A percentile compares a stretch with the other conserved stretches of the same genome.
Conservation (phyloP, 306 rosid genomes). For the Pachyrhizus erosus region DNA sequence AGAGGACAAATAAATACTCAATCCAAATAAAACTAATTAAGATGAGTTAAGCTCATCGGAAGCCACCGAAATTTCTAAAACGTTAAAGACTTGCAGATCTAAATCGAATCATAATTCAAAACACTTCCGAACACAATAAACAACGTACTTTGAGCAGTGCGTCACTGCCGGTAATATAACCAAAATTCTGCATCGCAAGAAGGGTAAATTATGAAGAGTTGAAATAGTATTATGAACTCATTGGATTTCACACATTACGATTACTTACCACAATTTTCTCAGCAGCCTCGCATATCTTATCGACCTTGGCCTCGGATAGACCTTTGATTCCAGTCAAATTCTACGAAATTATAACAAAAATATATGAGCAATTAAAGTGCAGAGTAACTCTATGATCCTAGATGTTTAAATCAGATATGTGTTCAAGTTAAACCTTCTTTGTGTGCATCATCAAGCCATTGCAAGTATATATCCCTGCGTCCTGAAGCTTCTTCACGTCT, state of each 20-base stretch:
- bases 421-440: conserved; percentile 68
- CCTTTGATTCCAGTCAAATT: conserved; percentile 95
- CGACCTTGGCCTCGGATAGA: conserved; percentile 94
- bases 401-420: conserved; percentile 14
- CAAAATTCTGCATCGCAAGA: conserved; percentile 68
- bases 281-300: conserved; percentile 97
- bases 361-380: not conserved
- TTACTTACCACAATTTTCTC: conserved; percentile 88
- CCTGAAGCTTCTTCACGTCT: conserved; percentile 98
- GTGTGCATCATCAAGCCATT: conserved; percentile 99
- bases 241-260: conserved; percentile 29
- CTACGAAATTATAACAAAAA: conserved; percentile 49
- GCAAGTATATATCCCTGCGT: conserved; percentile 96
- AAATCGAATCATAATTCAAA: conserved; percentile 37
- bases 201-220: conserved; percentile 6
- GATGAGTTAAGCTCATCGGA: not conserved
- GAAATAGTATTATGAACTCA: not conserved
- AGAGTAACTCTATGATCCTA: not conserved
- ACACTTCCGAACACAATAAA: conserved; percentile 44
- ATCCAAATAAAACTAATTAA: conserved; percentile 26
- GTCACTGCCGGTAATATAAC: conserved; percentile 94
- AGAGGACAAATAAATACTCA: conserved; percentile 32
- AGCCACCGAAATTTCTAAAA: not conserved
- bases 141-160: conserved; percentile 73
- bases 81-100: conserved; percentile 2